Conservation (phyloP, 2,329 filamentous ascomycete genomes). For the Phialophora verrucosa region DNA sequence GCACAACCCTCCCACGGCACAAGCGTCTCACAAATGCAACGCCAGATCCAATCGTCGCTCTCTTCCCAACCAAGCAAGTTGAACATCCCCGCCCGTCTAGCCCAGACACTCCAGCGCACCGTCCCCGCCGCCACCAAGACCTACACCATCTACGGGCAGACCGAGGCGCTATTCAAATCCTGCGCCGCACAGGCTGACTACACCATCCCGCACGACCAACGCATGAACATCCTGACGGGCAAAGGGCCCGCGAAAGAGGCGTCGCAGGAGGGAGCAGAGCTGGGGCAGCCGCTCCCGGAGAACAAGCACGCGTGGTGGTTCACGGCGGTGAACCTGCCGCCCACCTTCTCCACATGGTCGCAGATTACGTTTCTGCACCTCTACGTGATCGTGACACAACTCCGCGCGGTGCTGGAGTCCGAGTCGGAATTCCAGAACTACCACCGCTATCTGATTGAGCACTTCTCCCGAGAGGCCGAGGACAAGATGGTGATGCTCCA, state of each 20-base stretch:
- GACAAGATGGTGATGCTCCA: constrained; percentile 68
- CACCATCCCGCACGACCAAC: constrained; percentile 71
- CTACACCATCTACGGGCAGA: constrained; percentile 80
- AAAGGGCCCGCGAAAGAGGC: constrained; percentile 63
- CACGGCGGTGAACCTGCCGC: constrained; percentile 61
- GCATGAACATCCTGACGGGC: constrained; percentile 63
- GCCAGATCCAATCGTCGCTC: constrained; percentile 26
- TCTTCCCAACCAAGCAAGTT: constrained; percentile 13
- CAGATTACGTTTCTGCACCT: constrained; percentile 96
- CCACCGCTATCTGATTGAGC: constrained; percentile 90
- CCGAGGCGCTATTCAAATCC: constrained; percentile 76
- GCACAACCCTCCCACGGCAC: constrained; percentile 8
- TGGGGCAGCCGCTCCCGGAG: constrained; percentile 65
- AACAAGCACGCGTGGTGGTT: constrained; percentile 33
- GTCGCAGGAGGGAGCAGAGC: constrained; percentile 71
- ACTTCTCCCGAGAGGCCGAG: constrained; percentile 75
- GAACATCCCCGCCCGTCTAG: constrained; percentile 29
- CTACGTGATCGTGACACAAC: constrained; percentile 83
- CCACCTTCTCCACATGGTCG: constrained; percentile 94
- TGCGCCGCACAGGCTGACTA: constrained; percentile 78
- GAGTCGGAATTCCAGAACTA: constrained; percentile 72
- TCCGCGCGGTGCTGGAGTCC: constrained; percentile 76
- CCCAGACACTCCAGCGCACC: constrained; percentile 41
- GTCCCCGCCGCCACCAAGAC: constrained; percentile 60
- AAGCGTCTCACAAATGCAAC: constrained; percentile 32